Evolutionary conservation across 1,284 basidiomycete genomes (phyloP).

Genomic region (Boletus coffeatus): DNA sequence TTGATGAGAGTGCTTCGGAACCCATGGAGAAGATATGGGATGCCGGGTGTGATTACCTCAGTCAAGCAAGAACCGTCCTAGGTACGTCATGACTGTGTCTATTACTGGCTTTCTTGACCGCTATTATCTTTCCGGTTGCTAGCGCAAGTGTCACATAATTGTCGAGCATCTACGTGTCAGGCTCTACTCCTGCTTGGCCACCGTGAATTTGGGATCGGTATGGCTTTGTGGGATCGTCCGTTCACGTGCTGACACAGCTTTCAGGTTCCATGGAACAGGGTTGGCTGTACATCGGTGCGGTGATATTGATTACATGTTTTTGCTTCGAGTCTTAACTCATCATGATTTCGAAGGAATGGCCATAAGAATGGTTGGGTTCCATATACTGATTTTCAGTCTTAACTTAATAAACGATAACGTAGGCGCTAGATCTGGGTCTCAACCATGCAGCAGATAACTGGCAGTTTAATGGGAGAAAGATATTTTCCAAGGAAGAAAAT

Average conservation of each 20-base stretch:
- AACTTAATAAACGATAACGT: conserved; percentile 6
- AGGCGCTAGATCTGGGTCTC: conserved; percentile 82
- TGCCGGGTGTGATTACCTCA: conserved; percentile 63
- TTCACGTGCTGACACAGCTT: conserved; percentile 9
- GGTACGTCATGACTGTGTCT: conserved; percentile 36
- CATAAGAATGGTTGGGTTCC: conserved; percentile 59
- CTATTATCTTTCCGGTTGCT: conserved; percentile 4
- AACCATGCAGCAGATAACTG: conserved; percentile 77
- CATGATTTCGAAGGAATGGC: conserved; percentile 52
- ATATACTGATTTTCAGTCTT: not conserved
- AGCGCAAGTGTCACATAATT: conserved; percentile 66
- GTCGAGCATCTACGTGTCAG: conserved; percentile 66
- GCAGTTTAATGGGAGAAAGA: conserved; percentile 56
- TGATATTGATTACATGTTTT: conserved; percentile 8
- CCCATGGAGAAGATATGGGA: conserved; percentile 62
- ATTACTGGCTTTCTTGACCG: not conserved
- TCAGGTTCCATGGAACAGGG: conserved; percentile 70
- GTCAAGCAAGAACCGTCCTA: conserved; percentile 62
- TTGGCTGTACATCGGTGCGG: conserved; percentile 72
- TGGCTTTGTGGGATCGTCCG: conserved; percentile 1
- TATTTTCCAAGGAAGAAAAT: conserved; percentile 73
- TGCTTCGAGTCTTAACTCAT: not conserved
- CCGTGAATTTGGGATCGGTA: conserved; percentile 77
- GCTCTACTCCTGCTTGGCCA: conserved; percentile 74
- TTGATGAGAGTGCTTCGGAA: conserved; percentile 41